phyloP scores from a whole-genome alignment of 2,329 filamentous ascomycete species.

The Bipolaris bicolor region DNA sequence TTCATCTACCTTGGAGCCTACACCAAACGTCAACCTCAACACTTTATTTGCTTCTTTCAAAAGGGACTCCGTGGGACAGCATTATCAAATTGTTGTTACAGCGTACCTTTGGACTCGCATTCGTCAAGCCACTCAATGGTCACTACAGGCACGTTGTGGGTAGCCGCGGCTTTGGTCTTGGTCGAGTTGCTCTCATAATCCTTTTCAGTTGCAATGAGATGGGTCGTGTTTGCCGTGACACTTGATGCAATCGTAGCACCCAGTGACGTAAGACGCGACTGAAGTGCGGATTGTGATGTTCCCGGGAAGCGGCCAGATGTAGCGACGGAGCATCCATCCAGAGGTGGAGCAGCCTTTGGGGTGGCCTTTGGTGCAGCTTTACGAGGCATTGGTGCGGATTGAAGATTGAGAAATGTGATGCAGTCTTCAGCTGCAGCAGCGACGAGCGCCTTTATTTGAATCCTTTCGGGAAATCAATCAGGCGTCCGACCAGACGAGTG shows the following conservation, averaged over 20 bases:
- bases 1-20: constrained; percentile 46
- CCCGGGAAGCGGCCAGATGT: constrained; percentile 66
- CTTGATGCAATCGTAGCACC: constrained; percentile 58
- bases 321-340: constrained; percentile 60
- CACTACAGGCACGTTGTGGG: constrained; percentile 62
- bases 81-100: not conserved
- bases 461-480: constrained; percentile 3
- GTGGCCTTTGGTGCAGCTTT: constrained; percentile 28
- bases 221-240: constrained; percentile 59
- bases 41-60: not conserved
- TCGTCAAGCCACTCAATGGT: constrained; percentile 67
- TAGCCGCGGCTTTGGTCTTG: constrained; percentile 60
- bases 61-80: not conserved
- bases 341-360: constrained; percentile 38
- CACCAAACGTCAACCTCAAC: constrained; percentile 1
- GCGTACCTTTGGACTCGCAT: constrained; percentile 53
- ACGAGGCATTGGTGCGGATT: constrained; percentile 26
- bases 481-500: constrained; percentile 9
- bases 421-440: not conserved
- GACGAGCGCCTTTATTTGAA: constrained; percentile 20
- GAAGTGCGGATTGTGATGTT: constrained; percentile 59
- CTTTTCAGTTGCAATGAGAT: constrained; percentile 62
- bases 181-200: constrained; percentile 59
- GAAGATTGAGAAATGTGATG: not conserved
- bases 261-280: constrained; percentile 55